Evolutionary conservation across 345 rosid genomes (phyloP).

Genomic region (Erucastrum elatum): DNA sequence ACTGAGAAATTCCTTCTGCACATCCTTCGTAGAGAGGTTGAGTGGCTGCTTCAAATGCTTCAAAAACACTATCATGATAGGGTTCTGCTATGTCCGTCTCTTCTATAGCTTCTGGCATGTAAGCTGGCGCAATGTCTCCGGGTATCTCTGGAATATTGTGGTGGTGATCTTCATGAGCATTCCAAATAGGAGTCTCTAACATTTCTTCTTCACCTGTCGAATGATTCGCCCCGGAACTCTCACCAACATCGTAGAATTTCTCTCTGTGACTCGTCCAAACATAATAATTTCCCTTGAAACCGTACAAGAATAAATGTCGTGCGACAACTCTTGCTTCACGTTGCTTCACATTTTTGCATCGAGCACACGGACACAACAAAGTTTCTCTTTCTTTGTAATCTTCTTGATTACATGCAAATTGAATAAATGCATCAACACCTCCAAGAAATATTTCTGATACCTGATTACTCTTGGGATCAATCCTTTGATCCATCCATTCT

Average conservation of each 20-base stretch:
- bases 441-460: no score
- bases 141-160: no score
- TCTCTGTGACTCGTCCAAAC: neutral
- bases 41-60: neutral
- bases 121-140: neutral
- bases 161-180: neutral
- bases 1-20: neutral
- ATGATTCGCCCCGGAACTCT: neutral
- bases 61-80: neutral
- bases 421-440: neutral
- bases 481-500: no score
- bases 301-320: neutral
- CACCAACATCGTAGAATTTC: neutral
- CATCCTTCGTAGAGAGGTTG: neutral
- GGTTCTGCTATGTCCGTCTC: neutral
- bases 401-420: neutral
- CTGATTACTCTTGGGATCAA: no score
- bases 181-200: neutral
- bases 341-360: neutral
- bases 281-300: neutral
- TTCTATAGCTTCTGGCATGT: neutral
- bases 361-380: neutral
- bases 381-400: neutral
- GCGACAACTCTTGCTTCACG: neutral
- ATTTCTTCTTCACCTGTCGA: neutral